Evolutionary conservation across 164 flowering plant genomes (phyloP), one percentile per base, ranked within the genome.

Genomic region (Piper longum): DNA sequence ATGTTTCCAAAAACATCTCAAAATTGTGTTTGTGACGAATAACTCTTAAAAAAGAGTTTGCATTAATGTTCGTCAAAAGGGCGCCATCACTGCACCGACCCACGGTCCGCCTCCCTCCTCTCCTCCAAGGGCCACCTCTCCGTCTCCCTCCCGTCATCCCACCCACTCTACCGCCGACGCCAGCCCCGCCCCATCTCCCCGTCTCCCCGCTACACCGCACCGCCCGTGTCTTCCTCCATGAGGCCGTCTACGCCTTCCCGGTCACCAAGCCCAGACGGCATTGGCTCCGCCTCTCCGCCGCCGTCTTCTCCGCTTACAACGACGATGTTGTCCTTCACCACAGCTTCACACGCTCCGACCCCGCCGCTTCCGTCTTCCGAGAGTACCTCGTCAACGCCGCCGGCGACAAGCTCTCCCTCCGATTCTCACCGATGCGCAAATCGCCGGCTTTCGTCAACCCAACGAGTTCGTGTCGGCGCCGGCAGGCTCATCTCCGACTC

Each of bases 391-490:
- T 89, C 12, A 84, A 89, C 54, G 74, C 76, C 19, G 79, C 82
- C 7, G 68, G 72, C 0, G 70, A 78, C 48, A 62, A 55, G 13
- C 72, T 82, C 54, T 59, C 76, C 13, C 54, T 89, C 55, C 68
- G 54, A 4, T 85, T 89, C 71, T 3, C 44, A 2, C 92, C 92
- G 0, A 60, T 68, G 74, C 73, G 73, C 66, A 75, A 74, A 63
- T 81, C 85, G 1, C 67, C 72, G 1, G 93, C 93, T 2, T 89
- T 80, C 70, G 68, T 89, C 67, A 87, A 82, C 59, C 82, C 52
- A 71, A 87, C 41, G 96, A 87, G 80, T 81, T 87, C 4, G 85
- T 84, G 14, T 85, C 92, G 0, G 80, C 86, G 0, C 96, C 96
- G 0, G 88, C 85, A 36, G 18, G 7, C 36, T 89, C 63, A 66